A percentile compares a stretch with the other conserved stretches of the same genome.
Conservation (phyloP, 495 filamentous ascomycete genomes). For the Penicillium flavigenum region DNA sequence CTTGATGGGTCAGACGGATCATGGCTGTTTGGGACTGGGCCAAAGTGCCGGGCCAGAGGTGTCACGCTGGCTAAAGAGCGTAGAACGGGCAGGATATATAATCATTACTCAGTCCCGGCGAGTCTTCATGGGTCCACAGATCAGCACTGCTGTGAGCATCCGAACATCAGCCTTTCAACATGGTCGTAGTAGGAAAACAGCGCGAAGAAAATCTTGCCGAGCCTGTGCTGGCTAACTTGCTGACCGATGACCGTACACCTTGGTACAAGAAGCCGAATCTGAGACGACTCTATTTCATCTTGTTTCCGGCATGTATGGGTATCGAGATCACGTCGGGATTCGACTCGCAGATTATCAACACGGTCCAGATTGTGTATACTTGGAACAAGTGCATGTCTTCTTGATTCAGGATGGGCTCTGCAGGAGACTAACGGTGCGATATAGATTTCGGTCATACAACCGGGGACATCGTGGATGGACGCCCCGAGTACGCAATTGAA, state of each 20-base stretch:
- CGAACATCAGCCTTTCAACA: slow-evolving; percentile 15
- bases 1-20: slow-evolving; percentile 5
- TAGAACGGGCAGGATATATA: slow-evolving; percentile 12
- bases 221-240: slow-evolving; percentile 28
- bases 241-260: slow-evolving; percentile 26
- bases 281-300: slow-evolving; percentile 56
- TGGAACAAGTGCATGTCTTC: slow-evolving; percentile 55
- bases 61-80: slow-evolving; percentile 6
- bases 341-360: slow-evolving; percentile 70
- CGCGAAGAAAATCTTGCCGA: slow-evolving; percentile 34
- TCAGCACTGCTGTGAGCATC: slow-evolving; percentile 10
- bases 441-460: slow-evolving; percentile 40
- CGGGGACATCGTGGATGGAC: slow-evolving; percentile 22
- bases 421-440: slow-evolving; percentile 5
- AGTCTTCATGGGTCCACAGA: slow-evolving; percentile 11
- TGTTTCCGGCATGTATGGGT: slow-evolving; percentile 67
- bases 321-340: slow-evolving; percentile 73
- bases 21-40: slow-evolving; percentile 5
- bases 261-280: slow-evolving; percentile 68
- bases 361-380: slow-evolving; percentile 58
- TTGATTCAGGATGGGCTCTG: slow-evolving; percentile 2
- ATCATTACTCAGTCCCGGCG: slow-evolving; percentile 1
- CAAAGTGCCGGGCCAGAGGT: background rate
- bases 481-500: slow-evolving; percentile 22
- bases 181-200: slow-evolving; percentile 29